Conservation (phyloP, 805 yeast species). For the Teunomyces atbi region DNA sequence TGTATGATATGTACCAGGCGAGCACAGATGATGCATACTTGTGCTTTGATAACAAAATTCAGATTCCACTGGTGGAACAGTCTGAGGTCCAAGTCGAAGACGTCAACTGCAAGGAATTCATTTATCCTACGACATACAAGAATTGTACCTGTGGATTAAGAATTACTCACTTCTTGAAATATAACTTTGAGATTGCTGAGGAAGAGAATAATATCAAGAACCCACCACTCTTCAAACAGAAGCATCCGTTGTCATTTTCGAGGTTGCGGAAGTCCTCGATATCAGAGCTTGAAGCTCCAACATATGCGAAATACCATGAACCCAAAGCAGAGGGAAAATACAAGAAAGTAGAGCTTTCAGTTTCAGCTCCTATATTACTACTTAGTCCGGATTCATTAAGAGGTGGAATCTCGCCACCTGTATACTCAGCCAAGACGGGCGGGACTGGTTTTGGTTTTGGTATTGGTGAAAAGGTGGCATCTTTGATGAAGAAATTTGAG, state of each 20-base stretch:
- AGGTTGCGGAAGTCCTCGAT: background rate
- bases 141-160: constrained; percentile 8
- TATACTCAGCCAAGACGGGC: constrained; percentile 4
- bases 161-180: constrained; percentile 10
- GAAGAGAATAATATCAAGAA: constrained; percentile 2
- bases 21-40: background rate
- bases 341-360: constrained; percentile 13
- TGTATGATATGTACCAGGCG: background rate
- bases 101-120: background rate
- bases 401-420: constrained; percentile 14
- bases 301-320: background rate
- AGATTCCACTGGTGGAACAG: constrained; percentile 1
- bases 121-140: constrained; percentile 6
- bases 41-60: background rate
- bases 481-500: background rate
- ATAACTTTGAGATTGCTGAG: constrained; percentile 12
- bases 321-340: background rate
- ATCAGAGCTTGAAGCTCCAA: background rate
- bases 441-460: background rate
- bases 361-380: constrained; percentile 12
- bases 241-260: background rate
- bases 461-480: background rate
- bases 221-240: constrained; percentile 3
- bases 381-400: constrained; percentile 9
- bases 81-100: background rate